Conservation (phyloP, 108 stramenopile genomes). For the Cylindrotheca fusiformis region DNA sequence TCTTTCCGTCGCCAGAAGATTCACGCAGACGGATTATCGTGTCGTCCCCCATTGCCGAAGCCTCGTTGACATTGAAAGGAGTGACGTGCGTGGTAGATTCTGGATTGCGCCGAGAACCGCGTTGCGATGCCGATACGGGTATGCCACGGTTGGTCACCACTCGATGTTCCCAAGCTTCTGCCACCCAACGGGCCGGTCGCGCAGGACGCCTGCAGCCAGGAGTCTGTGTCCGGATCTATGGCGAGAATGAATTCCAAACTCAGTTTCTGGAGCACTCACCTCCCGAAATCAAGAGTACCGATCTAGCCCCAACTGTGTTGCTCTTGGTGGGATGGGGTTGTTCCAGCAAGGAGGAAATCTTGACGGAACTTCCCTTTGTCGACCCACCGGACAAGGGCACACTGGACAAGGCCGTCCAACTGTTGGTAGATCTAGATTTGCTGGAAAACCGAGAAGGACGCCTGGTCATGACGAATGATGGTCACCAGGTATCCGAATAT, state of each 20-base stretch:
- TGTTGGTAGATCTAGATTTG: slow-evolving; percentile 49
- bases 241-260: slow-evolving; percentile 48
- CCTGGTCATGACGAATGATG: slow-evolving; percentile 41
- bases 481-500: slow-evolving; percentile 50
- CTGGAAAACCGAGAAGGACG: slow-evolving; percentile 34
- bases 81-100: slow-evolving; percentile 81
- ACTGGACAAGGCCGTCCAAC: slow-evolving; percentile 50
- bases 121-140: slow-evolving; percentile 70
- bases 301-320: slow-evolving; percentile 68
- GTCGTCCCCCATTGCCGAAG: slow-evolving; percentile 83
- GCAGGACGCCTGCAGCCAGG: slow-evolving; percentile 82
- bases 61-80: slow-evolving; percentile 78
- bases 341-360: slow-evolving; percentile 53
- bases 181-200: slow-evolving; percentile 79
- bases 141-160: slow-evolving; percentile 68
- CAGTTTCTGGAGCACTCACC: slow-evolving; percentile 34
- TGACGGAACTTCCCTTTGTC: slow-evolving; percentile 69
- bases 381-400: slow-evolving; percentile 60
- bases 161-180: slow-evolving; percentile 58
- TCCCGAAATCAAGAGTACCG: slow-evolving; percentile 73
- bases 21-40: slow-evolving; percentile 58
- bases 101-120: slow-evolving; percentile 69
- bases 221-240: slow-evolving; percentile 73
- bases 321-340: slow-evolving; percentile 79
- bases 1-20: slow-evolving; percentile 25